Evolutionary conservation across 306 rosid genomes (phyloP).

Genomic region (Glycine latifolia): DNA sequence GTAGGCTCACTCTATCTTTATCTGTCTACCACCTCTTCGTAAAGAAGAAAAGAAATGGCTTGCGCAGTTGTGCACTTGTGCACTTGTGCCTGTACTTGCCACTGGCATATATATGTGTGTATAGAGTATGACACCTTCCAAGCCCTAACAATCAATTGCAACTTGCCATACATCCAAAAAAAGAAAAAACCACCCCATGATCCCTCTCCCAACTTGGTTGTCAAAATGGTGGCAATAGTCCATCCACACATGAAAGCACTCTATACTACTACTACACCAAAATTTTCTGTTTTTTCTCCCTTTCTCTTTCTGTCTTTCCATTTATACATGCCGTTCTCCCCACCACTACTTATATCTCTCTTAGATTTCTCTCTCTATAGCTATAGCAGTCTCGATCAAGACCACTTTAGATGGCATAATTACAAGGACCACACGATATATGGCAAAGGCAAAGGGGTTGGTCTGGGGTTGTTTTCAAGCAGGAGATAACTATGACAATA

Average conservation of each 20-base stretch:
- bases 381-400: conserved; percentile 45
- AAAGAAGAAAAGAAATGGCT: conserved; percentile 40
- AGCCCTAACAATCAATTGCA: conserved; percentile 67
- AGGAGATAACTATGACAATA: conserved; percentile 71
- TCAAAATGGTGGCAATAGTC: conserved; percentile 63
- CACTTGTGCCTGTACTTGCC: conserved; percentile 65
- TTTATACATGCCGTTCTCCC: conserved; percentile 77
- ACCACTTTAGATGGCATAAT: conserved; percentile 72
- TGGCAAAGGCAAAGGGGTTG: conserved; percentile 55
- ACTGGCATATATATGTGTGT: conserved; percentile 39
- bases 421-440: conserved; percentile 75
- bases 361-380: conserved; percentile 39
- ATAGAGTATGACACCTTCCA: conserved; percentile 45
- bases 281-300: conserved; percentile 18
- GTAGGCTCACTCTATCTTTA: conserved; percentile 38
- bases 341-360: conserved; percentile 56
- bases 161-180: conserved; percentile 52
- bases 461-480: conserved; percentile 84
- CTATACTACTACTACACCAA: conserved; percentile 13
- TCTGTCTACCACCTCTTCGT: background rate
- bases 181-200: conserved; percentile 35
- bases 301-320: conserved; percentile 60
- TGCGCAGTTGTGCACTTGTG: conserved; percentile 39
- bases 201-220: conserved; percentile 37
- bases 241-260: conserved; percentile 63